Evolutionary conservation across 2,329 filamentous ascomycete genomes (phyloP).

Genomic region (Albophoma yamanashiensis): DNA sequence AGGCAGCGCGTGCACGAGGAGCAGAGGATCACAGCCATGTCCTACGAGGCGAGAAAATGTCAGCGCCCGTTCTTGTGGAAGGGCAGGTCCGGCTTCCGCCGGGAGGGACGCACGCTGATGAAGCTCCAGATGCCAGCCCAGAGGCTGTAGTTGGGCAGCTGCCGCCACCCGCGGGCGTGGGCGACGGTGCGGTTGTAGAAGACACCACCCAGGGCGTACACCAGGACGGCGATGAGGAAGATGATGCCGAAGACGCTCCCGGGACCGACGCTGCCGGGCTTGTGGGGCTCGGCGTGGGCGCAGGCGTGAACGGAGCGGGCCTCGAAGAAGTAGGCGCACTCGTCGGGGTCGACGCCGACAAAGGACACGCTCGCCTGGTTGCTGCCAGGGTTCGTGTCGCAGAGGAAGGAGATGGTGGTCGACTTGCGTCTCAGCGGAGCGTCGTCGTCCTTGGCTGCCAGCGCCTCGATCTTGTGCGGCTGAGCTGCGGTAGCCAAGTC

Average conservation of each 20-base stretch:
- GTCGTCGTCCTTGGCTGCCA: constrained; percentile 17
- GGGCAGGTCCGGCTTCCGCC: constrained; percentile 17
- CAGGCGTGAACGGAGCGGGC: constrained; percentile 80
- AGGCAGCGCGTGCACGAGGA: constrained; percentile 60
- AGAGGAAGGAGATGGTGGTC: constrained; percentile 84
- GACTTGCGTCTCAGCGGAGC: constrained; percentile 50
- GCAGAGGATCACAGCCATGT: constrained; percentile 55
- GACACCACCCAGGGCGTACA: constrained; percentile 85
- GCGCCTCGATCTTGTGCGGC: constrained; percentile 9
- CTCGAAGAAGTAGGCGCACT: constrained; percentile 95
- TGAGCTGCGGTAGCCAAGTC: background rate
- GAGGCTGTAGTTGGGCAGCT: constrained; percentile 86
- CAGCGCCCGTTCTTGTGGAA: constrained; percentile 11
- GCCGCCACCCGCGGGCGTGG: constrained; percentile 89
- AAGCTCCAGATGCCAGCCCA: constrained; percentile 86
- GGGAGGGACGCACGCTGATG: constrained; percentile 47
- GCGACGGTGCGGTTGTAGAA: constrained; percentile 93
- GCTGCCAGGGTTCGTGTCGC: constrained; percentile 68
- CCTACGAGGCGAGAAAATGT: constrained; percentile 27
- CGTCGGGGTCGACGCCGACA: constrained; percentile 71
- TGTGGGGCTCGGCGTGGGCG: constrained; percentile 53
- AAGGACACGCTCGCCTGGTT: constrained; percentile 67
- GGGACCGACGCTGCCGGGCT: constrained; percentile 60
- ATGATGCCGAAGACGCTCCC: constrained; percentile 83
- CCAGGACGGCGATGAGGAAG: constrained; percentile 61